A percentile compares a stretch with the other conserved stretches of the same genome.
Evolutionary conservation across 768 basidiomycete species (phyloP).

Genomic region (Astraeus odoratus): DNA sequence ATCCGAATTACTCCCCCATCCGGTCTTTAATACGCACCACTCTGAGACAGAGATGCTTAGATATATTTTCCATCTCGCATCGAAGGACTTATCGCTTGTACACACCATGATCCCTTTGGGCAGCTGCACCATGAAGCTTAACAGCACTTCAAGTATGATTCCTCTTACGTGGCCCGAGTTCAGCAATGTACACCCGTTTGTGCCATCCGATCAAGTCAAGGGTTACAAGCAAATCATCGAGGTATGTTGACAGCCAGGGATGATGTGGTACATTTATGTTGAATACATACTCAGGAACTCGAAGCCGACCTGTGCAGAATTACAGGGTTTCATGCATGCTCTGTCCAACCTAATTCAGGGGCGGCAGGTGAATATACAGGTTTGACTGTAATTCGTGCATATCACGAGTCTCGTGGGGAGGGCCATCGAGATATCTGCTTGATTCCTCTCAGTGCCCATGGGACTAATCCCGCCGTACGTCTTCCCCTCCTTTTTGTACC

Average conservation of each 20-base stretch:
- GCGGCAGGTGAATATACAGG: conserved; percentile 98
- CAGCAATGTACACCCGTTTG: conserved; percentile 86
- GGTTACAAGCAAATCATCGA: conserved; percentile 82
- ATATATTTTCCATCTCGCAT: conserved; percentile 89
- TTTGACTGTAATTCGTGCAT: conserved; percentile 89
- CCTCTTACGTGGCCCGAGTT: conserved; percentile 95
- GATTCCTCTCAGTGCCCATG: conserved; percentile 94
- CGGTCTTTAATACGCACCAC: conserved; percentile 94
- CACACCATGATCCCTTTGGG: conserved; percentile 96
- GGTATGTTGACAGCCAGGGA: conserved; percentile 29
- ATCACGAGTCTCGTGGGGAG: conserved; percentile 85
- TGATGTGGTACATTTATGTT: neutral
- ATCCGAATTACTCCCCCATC: conserved; percentile 72
- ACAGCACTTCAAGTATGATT: conserved; percentile 97
- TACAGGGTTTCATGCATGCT: conserved; percentile 94
- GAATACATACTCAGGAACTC: conserved; percentile 57
- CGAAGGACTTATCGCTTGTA: conserved; percentile 90
- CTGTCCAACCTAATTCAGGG: conserved; percentile 98
- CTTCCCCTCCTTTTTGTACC: neutral
- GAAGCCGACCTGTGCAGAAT: conserved; percentile 87
- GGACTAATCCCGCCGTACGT: conserved; percentile 94
- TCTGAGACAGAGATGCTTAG: conserved; percentile 99
- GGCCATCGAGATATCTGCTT: conserved; percentile 84
- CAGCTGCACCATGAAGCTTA: conserved; percentile 97
- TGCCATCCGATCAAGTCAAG: conserved; percentile 78